These are phyloP conservation scores for Podaxis sp. DNA, from an alignment of 768 basidiomycete genomes.

Conservation along the genomic window DNA sequence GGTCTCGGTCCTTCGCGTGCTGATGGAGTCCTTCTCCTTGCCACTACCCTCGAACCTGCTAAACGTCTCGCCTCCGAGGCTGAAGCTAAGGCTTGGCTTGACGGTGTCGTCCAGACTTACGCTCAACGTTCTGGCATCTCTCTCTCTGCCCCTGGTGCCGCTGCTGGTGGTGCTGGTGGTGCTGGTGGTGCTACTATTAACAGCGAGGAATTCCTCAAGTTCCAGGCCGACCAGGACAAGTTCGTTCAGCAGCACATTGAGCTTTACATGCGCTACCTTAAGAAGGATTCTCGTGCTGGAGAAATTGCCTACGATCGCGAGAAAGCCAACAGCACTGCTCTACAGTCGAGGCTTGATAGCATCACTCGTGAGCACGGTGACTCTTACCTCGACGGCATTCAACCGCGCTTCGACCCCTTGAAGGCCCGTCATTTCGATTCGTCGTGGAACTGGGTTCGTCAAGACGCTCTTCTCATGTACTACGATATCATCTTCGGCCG, in stretches of 20 bases:
- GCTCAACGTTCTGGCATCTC: conserved; percentile 89
- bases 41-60: conserved; percentile 89
- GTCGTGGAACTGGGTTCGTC: conserved; percentile 99
- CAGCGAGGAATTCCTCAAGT: conserved; percentile 97
- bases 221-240: conserved; percentile 89
- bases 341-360: conserved; percentile 87
- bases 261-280: conserved; percentile 95
- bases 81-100: conserved; percentile 94
- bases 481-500: conserved; percentile 98
- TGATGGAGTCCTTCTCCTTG: conserved; percentile 88
- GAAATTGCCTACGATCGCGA: conserved; percentile 88
- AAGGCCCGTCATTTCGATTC: conserved; percentile 99
- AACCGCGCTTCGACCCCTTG: conserved; percentile 90
- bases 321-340: conserved; percentile 65
- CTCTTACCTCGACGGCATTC: conserved; percentile 89
- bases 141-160: conserved; percentile 66
- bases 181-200: conserved; percentile 89
- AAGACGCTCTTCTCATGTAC: conserved; percentile 95
- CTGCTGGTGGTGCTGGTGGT: conserved; percentile 58
- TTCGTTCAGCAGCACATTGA: conserved; percentile 94
- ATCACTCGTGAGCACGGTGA: conserved; percentile 94
- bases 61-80: conserved; percentile 90
- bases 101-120: conserved; percentile 79
- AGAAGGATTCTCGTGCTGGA: conserved; percentile 89
- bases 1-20: conserved; percentile 90